Base-by-base conservation (phyloP, 495 filamentous ascomycete genomes). In the Neurospora tetrasperma region DNA sequence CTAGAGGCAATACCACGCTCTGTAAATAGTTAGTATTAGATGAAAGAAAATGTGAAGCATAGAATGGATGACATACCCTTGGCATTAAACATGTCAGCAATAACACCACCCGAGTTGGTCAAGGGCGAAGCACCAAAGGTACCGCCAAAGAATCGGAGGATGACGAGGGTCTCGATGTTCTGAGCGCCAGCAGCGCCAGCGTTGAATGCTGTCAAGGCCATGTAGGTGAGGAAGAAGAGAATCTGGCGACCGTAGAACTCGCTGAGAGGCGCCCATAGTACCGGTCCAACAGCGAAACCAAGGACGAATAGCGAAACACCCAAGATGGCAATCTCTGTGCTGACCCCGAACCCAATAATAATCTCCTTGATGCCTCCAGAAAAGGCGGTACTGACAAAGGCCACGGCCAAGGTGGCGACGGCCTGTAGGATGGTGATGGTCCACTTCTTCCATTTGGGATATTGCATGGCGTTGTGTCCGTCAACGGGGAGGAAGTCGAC, bases 111-210 rank as follows among this genome's bases (percentile, higher is more conserved):
- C 20, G 89, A 85, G 78, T 93, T 94, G 38, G 90, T 92, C 71
- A 94, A 76, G 40, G 90, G 88, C 1, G 90, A 91, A 3, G 89
- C 89, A 40, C 93, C 93, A 79, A 93, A 92, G n/a, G 91, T 84
- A 70, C 93, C 91, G 38, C 90, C 91, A 71, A 94, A 90, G 85
- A 94, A 93, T 31, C 93, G 90, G 39, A 94, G 85, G 74, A 94
- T 87, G 70, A 94, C 82, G 2, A 96, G 82, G 3, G 89, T 88
- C 75, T 86, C 80, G 68, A 89, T 86, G 74, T 92, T 93, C 73
- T 88, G 82, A 1, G 90, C 79, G 16, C 88, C 86, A 3, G 89
- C 87, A 59, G 86, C 86, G 31, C 86, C 92, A 73, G 87, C 89
- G 75, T 88, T 92, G 84, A 94, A 94, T 0, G 88, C 87, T 23